phyloP scores from a whole-genome alignment of 2,329 filamentous ascomycete genomes.

The Talaromyces albobiverticillius region DNA sequence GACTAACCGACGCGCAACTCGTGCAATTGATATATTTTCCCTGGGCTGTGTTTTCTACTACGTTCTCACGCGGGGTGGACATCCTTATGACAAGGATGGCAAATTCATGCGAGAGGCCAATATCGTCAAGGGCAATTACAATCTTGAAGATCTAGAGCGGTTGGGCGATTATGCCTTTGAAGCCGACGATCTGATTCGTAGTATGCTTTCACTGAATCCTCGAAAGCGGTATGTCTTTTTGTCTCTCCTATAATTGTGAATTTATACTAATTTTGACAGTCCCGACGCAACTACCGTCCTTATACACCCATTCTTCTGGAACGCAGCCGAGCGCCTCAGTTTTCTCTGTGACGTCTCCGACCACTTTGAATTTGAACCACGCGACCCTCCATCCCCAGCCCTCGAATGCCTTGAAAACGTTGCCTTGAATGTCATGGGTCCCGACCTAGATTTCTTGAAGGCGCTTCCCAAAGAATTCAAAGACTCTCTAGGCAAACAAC shows the following conservation, averaged over 20 bases:
- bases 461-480: conserved; percentile 77
- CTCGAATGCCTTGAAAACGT: conserved; percentile 59
- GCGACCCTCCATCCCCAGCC: conserved; percentile 72
- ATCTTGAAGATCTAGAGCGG: conserved; percentile 66
- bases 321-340: conserved; percentile 77
- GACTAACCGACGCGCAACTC: conserved; percentile 76
- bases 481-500: conserved; percentile 85
- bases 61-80: conserved; percentile 86
- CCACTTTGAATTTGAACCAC: conserved; percentile 88
- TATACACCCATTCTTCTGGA: conserved; percentile 97
- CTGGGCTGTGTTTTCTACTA: conserved; percentile 98
- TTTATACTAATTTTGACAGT: conserved; percentile 23
- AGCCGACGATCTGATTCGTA: conserved; percentile 78
- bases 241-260: background rate
- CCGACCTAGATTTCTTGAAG: conserved; percentile 73
- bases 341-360: conserved; percentile 98
- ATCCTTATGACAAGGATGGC: conserved; percentile 92
- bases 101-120: conserved; percentile 96
- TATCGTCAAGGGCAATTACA: conserved; percentile 84
- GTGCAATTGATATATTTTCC: conserved; percentile 96
- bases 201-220: conserved; percentile 70
- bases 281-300: conserved; percentile 77
- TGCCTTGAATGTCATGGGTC: conserved; percentile 43
- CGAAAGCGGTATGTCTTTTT: conserved; percentile 49
- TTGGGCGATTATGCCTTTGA: conserved; percentile 83